These are phyloP conservation scores for Thelephora aurantiotincta DNA, from an alignment of 768 basidiomycete species.

Conservation along the genomic window DNA sequence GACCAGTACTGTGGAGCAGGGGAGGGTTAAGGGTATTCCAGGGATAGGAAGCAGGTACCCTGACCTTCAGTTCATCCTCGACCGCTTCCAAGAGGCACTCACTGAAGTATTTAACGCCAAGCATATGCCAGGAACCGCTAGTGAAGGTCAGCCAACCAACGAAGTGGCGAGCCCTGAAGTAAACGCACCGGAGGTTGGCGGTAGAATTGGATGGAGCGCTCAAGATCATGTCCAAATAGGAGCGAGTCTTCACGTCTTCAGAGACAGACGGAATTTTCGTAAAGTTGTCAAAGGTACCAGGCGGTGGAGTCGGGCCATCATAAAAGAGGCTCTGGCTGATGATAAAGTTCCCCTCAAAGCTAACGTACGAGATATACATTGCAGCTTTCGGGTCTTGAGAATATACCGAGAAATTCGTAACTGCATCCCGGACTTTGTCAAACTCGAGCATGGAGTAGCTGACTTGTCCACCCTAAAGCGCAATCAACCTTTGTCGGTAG, in stretches of 20 bases:
- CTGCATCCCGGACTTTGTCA: slow-evolving; percentile 14
- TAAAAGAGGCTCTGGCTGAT: slow-evolving; percentile 28
- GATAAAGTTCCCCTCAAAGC: background rate
- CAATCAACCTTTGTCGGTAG: too few relatives aligned
- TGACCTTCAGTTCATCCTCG: slow-evolving; percentile 24
- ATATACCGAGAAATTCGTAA: slow-evolving; percentile 18
- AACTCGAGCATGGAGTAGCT: slow-evolving; percentile 6
- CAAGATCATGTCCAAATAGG: slow-evolving; percentile 11
- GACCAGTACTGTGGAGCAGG: slow-evolving; percentile 25
- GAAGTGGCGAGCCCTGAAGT: background rate
- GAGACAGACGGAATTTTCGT: slow-evolving; percentile 22
- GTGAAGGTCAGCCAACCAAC: background rate
- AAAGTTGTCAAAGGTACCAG: slow-evolving; percentile 32
- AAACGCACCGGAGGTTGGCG: slow-evolving; percentile 7
- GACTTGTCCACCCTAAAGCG: slow-evolving; percentile 28
- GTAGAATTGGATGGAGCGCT: slow-evolving; percentile 22
- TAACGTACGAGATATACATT: slow-evolving; percentile 25
- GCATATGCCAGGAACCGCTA: slow-evolving; percentile 17
- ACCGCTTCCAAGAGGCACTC: slow-evolving; percentile 22
- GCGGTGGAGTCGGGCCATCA: slow-evolving; percentile 31
- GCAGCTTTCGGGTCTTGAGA: slow-evolving; percentile 30
- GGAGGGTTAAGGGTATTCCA: background rate
- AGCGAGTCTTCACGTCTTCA: slow-evolving; percentile 21
- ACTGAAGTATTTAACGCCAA: slow-evolving; percentile 21
- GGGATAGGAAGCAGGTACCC: background rate